Percentiles rank a stretch among this genome's conserved stretches.
These are phyloP conservation scores for Wickerhamomyces subpelliculosus DNA, from an alignment of 805 yeast genomes.

Conservation along the genomic window DNA sequence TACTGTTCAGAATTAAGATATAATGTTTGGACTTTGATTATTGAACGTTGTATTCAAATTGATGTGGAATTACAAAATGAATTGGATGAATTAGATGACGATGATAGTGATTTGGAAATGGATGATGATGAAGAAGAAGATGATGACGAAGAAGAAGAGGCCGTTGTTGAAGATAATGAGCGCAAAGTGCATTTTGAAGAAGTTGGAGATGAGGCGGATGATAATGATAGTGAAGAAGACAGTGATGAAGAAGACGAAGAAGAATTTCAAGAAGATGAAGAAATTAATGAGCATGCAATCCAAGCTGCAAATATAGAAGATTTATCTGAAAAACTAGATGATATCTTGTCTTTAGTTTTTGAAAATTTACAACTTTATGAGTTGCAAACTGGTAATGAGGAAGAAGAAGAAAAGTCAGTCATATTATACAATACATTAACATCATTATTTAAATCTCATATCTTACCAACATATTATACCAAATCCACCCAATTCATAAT, in stretches of 20 bases:
- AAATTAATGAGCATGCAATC: constrained; percentile 18
- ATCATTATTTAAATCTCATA: constrained; percentile 71
- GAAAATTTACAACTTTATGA: constrained; percentile 31
- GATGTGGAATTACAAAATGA: constrained; percentile 92
- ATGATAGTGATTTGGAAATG: constrained; percentile 53
- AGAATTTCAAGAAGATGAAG: constrained; percentile 25
- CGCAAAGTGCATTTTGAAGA: constrained; percentile 21
- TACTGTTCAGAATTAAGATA: constrained; percentile 75
- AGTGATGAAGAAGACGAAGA: constrained; percentile 26
- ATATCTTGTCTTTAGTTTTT: constrained; percentile 53
- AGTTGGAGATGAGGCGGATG: constrained; percentile 25
- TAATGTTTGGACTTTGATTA: constrained; percentile 70
- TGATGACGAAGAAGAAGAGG: constrained; percentile 26
- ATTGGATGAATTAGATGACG: constrained; percentile 77
- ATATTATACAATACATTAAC: constrained; percentile 65
- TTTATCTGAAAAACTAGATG: constrained; percentile 65
- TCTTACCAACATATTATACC: constrained; percentile 89
- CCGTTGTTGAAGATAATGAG: constrained; percentile 20
- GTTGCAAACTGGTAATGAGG: constrained; percentile 37
- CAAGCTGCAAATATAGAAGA: constrained; percentile 37
- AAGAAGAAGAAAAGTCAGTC: constrained; percentile 54
- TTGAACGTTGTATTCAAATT: constrained; percentile 75
- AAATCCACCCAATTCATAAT: constrained; percentile 79
- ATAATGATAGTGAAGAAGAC: constrained; percentile 24
- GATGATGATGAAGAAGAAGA: constrained; percentile 39